Evolutionary conservation across 108 stramenopile species (phyloP).

Genomic region (Aurantiochytrium sp.): DNA sequence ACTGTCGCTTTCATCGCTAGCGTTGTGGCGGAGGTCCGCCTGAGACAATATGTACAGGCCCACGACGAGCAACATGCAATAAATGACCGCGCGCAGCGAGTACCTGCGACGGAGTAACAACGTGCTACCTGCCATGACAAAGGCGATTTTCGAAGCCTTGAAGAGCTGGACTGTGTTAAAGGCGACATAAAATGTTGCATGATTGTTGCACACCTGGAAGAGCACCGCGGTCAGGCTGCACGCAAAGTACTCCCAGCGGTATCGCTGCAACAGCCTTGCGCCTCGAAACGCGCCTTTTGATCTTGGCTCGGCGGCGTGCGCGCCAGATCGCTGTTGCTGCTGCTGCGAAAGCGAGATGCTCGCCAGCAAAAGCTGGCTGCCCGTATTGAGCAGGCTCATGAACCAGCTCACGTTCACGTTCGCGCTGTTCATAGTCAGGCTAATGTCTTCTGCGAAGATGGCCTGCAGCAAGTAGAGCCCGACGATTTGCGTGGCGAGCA

Average conservation of each 20-base stretch:
- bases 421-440: neutral
- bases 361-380: neutral
- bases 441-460: neutral
- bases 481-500: neutral
- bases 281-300: neutral
- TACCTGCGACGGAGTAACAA: neutral
- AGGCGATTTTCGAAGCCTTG: neutral
- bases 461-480: neutral
- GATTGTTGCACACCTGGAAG: neutral
- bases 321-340: neutral
- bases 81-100: neutral
- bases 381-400: neutral
- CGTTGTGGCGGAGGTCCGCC: neutral
- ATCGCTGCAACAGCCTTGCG: neutral
- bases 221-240: neutral
- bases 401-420: conserved; percentile 5
- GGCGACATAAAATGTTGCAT: neutral
- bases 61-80: neutral
- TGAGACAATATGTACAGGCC: neutral
- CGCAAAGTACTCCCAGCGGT: conserved; percentile 4
- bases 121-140: neutral
- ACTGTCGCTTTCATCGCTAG: too few species aligned
- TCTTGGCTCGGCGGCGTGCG: neutral
- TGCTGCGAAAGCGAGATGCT: neutral
- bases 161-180: conserved; percentile 10